Base-by-base conservation (phyloP, 441 rosid genomes). In the Populus hybrid region DNA sequence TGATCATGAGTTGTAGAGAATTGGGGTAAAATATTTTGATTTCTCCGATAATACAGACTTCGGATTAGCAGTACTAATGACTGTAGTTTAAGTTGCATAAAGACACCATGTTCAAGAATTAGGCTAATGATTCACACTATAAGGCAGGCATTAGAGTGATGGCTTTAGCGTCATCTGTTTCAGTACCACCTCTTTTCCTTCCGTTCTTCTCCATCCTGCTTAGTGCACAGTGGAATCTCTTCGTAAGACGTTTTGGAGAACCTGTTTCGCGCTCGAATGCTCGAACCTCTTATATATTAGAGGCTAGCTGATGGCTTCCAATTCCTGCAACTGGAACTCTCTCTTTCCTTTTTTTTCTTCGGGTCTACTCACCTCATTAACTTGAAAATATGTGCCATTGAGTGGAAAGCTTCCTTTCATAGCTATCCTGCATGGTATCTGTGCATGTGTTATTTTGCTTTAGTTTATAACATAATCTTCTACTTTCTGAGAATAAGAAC, bases 331-430 rank as follows among this genome's bases (percentile, higher is more conserved):
- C 50, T 42, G 50, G 50, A 42, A 42, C 50, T 61, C 21, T 65
- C 6, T 3, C 14, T 65, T n/a, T 65, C 14, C 69, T 20, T 21
- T 65, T 20, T 10, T 24, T 24, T 65, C 65, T 61, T 61, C 1
- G 65, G 24, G 2, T 18, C 9, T n/a, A 61, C 24, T 61, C 24
- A 65, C 69, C 69, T 24, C 69, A 65, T 65, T 65, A 21, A 65
- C 69, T 65, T 65, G 69, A 65, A 65, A 65, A 24, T 65, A 65
- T 24, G 69, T 24, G 34, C 34, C 69, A 4, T n/a, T 65, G 26
- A 65, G 69, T 11, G 69, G 69, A 65, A 65, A 65, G 69, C 69
- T 65, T 24, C 34, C 69, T 36, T 16, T 61, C 71, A 57, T 40
- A 28, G 42, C 75, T 73, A 18, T 35, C 6, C 46, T 0, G 24